Evolutionary conservation across 345 rosid species (phyloP).

Genomic region (Trapa incisa): DNA sequence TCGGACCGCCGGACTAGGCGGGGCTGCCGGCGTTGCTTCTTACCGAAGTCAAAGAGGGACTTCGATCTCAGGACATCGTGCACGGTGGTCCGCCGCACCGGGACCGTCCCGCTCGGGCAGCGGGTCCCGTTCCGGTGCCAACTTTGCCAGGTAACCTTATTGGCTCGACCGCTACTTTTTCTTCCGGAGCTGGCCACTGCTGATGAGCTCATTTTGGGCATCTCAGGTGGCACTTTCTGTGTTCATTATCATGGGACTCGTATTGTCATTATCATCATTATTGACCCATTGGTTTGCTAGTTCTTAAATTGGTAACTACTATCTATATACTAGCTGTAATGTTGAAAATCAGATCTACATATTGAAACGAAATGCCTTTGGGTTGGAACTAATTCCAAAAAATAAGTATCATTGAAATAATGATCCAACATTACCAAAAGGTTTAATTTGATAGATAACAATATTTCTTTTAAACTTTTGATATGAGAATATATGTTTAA

Average conservation of each 20-base stretch:
- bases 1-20: conserved; percentile 35
- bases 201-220: conserved; percentile 9
- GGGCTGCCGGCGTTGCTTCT: conserved; percentile 29
- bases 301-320: too few species aligned
- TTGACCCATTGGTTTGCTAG: neutral
- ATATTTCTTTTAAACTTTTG: too few species aligned
- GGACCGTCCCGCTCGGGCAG: conserved; percentile 84
- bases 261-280: neutral
- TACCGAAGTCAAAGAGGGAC: conserved; percentile 83
- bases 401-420: too few species aligned
- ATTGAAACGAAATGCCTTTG: too few species aligned
- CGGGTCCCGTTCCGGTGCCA: conserved; percentile 84
- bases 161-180: conserved; percentile 2
- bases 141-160: conserved; percentile 51
- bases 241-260: neutral
- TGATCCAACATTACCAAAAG: too few species aligned
- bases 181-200: conserved; percentile 7
- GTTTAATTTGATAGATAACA: too few species aligned
- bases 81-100: conserved; percentile 66
- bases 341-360: too few species aligned
- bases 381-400: too few species aligned
- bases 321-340: too few species aligned
- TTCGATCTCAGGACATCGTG: conserved; percentile 81
- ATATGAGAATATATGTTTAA: too few species aligned
- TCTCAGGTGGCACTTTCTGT: conserved; percentile 47